Conservation (phyloP, 176 grass and related monocot genomes). For the Carex cristatella region DNA sequence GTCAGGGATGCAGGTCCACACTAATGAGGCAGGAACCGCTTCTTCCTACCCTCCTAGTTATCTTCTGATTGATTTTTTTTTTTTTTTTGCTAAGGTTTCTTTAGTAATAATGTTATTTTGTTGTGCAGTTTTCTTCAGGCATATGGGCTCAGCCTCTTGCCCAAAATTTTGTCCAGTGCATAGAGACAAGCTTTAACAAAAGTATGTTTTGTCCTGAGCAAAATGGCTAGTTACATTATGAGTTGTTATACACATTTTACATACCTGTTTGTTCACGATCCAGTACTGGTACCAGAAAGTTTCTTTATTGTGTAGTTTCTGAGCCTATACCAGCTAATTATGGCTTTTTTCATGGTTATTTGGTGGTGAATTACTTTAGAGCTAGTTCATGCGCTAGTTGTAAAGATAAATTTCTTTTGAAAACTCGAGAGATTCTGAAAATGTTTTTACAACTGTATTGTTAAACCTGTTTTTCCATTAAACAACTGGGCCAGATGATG, state of each 20-base stretch:
- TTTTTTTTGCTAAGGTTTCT: slow-evolving; percentile 18
- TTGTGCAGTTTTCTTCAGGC: slow-evolving; percentile 39
- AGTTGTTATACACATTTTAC: not conserved
- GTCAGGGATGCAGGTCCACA: slow-evolving; percentile 45
- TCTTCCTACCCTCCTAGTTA: slow-evolving; percentile 21
- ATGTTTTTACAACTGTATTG: not conserved
- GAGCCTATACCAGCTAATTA: not conserved
- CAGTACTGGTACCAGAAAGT: not conserved
- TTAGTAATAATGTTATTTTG: slow-evolving; percentile 25
- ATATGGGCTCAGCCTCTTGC: slow-evolving; percentile 71
- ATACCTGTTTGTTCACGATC: not conserved
- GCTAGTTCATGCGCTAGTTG: not conserved
- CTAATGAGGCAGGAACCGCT: slow-evolving; percentile 55
- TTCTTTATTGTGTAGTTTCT: not conserved
- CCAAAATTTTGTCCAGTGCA: slow-evolving; percentile 72
- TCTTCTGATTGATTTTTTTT: slow-evolving; percentile 8
- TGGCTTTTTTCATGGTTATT: not conserved
- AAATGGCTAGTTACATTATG: not conserved
- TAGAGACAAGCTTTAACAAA: slow-evolving; percentile 70
- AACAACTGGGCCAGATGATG: not conserved
- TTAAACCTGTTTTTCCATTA: not conserved
- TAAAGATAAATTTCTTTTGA: not conserved
- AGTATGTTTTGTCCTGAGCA: slow-evolving; percentile 46
- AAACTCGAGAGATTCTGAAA: not conserved
- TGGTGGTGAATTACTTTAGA: not conserved